Conservation (phyloP, 345 rosid species). For the Gossypium longicalyx region DNA sequence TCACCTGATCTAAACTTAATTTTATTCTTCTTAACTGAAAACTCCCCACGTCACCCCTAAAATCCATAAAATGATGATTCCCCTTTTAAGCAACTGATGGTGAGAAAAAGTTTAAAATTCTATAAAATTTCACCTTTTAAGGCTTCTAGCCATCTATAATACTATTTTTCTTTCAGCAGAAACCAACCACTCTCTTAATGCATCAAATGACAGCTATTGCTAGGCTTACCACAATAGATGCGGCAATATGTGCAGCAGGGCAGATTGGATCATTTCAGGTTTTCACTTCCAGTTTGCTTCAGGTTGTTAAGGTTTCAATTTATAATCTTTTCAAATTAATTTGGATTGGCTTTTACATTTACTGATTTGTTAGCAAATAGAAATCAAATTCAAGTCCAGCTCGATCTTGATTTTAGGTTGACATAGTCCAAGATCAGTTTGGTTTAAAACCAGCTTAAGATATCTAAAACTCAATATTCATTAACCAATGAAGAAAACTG, state of each 20-base stretch:
- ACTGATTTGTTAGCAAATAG: neutral
- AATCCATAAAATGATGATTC: neutral
- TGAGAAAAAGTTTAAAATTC: neutral
- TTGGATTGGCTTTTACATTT: neutral
- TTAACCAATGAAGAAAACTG: neutral
- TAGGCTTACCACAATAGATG: neutral
- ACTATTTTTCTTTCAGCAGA: neutral
- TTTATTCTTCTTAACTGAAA: neutral
- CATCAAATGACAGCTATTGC: neutral
- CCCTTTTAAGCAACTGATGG: neutral
- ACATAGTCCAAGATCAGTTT: neutral
- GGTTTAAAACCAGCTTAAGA: neutral
- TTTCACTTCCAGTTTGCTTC: neutral
- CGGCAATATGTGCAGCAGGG: neutral
- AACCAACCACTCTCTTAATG: neutral
- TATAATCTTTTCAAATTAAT: neutral
- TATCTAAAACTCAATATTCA: neutral
- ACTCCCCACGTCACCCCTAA: neutral
- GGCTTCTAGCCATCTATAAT: neutral
- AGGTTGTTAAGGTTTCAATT: neutral
- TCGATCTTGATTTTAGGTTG: neutral
- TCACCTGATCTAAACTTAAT: neutral
- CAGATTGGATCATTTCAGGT: neutral
- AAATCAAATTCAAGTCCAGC: neutral
- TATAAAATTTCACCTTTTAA: neutral